A percentile compares a stretch with the other conserved stretches of the same genome.
Evolutionary conservation across 192 early-diverging fungal genomes (phyloP).

Genomic region (Spizellomyces sp.): DNA sequence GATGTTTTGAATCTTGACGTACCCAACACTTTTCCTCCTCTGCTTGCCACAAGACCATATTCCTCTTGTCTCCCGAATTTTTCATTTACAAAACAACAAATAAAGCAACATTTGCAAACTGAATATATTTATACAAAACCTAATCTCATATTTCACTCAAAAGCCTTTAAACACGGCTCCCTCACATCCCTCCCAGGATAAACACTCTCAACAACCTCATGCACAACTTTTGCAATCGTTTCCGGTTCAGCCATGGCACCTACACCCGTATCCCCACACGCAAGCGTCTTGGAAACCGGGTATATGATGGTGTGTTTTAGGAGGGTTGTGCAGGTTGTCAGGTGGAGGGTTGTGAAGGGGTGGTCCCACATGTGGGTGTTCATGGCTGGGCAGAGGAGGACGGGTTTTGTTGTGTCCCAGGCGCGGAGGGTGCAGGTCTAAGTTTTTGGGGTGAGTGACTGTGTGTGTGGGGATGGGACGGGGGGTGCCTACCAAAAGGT

Average conservation of each 20-base stretch:
- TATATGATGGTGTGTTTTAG: conserved; percentile 68
- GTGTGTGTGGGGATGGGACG: neutral
- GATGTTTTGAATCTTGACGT: too few relatives aligned
- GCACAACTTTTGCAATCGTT: conserved; percentile 50
- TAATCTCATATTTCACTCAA: too few relatives aligned
- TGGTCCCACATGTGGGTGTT: conserved; percentile 97
- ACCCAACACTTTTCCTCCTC: too few relatives aligned
- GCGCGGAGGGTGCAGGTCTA: conserved; percentile 88
- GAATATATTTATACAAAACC: too few relatives aligned
- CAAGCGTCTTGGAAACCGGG: conserved; percentile 83
- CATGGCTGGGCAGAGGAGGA: conserved; percentile 93
- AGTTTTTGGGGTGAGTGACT: neutral
- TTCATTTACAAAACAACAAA: too few relatives aligned
- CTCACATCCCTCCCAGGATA: too few relatives aligned
- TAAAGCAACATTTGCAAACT: too few relatives aligned
- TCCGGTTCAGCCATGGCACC: conserved; percentile 88
- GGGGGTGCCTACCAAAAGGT: conserved; percentile 62
- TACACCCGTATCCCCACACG: conserved; percentile 86
- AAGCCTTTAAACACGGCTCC: too few relatives aligned
- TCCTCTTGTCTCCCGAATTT: too few relatives aligned
- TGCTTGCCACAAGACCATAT: too few relatives aligned
- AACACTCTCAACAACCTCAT: neutral
- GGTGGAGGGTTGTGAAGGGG: conserved; percentile 78
- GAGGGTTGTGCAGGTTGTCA: conserved; percentile 32
- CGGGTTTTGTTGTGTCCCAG: conserved; percentile 76